Evolutionary conservation across 1,139 yeast species (phyloP).

Genomic region (Saccharomyces hybrid): DNA sequence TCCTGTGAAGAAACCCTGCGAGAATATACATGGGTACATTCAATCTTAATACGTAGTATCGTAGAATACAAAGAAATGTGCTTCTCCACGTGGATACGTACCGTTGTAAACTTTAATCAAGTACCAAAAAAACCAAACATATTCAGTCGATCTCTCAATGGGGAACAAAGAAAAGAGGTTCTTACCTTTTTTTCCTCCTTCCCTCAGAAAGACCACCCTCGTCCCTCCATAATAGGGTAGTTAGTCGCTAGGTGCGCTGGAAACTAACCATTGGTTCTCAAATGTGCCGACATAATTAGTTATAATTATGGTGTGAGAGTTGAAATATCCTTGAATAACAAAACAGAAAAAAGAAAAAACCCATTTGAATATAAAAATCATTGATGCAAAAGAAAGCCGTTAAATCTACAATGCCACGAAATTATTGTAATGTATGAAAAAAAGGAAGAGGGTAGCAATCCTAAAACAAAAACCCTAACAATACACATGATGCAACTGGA

Average conservation of each 20-base stretch:
- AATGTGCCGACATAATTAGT: conserved; percentile 14
- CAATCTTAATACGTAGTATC: not conserved
- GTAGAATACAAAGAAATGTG: not conserved
- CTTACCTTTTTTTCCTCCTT: not conserved
- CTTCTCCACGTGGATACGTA: not conserved
- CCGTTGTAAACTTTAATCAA: not conserved
- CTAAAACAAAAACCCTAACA: not conserved
- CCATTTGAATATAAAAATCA: conserved; percentile 9
- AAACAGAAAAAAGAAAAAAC: conserved; percentile 3
- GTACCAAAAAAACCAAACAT: conserved; percentile 30
- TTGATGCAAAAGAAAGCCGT: conserved; percentile 9
- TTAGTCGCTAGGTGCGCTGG: conserved; percentile 2
- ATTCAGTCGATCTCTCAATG: conserved; percentile 19
- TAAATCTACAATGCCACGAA: conserved; percentile 19
- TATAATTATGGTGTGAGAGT: conserved; percentile 1
- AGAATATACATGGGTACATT: not conserved
- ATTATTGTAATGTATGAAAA: conserved; percentile 8
- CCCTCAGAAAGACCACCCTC: conserved; percentile 18
- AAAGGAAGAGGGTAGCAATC: not conserved
- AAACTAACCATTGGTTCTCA: conserved; percentile 21
- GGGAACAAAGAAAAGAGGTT: not conserved
- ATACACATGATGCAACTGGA: not conserved
- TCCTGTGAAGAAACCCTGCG: not conserved
- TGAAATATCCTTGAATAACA: conserved; percentile 1
- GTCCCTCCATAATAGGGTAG: conserved; percentile 31